These are phyloP conservation scores for Mycena amicta DNA, from an alignment of 768 basidiomycete genomes.

Conservation along the genomic window DNA sequence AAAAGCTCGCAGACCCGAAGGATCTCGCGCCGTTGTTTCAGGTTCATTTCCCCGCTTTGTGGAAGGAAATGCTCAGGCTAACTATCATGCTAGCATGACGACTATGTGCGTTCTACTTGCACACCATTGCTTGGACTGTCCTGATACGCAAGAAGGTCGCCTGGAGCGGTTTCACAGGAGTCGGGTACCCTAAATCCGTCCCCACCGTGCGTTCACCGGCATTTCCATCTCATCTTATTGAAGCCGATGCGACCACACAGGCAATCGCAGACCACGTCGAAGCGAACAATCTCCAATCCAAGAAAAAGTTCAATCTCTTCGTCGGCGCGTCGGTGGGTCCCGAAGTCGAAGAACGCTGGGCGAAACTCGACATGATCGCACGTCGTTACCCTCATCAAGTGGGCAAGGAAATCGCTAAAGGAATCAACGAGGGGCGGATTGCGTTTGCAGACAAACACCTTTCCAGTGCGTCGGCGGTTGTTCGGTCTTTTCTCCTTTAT, in stretches of 20 bases:
- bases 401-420: conserved; percentile 49
- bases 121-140: neutral
- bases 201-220: conserved; percentile 38
- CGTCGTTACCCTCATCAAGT: conserved; percentile 54
- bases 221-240: neutral
- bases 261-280: conserved; percentile 51
- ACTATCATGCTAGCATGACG: conserved; percentile 38
- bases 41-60: conserved; percentile 23
- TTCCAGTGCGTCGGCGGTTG: conserved; percentile 39
- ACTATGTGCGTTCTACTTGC: conserved; percentile 41
- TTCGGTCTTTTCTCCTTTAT: neutral
- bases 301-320: conserved; percentile 51
- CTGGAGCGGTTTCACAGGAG: conserved; percentile 54
- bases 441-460: conserved; percentile 52
- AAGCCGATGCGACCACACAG: no score
- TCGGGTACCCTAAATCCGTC: conserved; percentile 50
- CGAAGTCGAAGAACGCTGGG: conserved; percentile 54
- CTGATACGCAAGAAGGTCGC: conserved; percentile 52
- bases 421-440: conserved; percentile 51
- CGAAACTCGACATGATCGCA: conserved; percentile 47
- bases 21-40: conserved; percentile 47
- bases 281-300: conserved; percentile 47
- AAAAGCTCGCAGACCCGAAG: conserved; percentile 37
- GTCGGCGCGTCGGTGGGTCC: conserved; percentile 51
- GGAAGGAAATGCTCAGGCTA: neutral